Evolutionary conservation across 345 rosid species (phyloP).

Genomic region (Orychophragmus violaceus): DNA sequence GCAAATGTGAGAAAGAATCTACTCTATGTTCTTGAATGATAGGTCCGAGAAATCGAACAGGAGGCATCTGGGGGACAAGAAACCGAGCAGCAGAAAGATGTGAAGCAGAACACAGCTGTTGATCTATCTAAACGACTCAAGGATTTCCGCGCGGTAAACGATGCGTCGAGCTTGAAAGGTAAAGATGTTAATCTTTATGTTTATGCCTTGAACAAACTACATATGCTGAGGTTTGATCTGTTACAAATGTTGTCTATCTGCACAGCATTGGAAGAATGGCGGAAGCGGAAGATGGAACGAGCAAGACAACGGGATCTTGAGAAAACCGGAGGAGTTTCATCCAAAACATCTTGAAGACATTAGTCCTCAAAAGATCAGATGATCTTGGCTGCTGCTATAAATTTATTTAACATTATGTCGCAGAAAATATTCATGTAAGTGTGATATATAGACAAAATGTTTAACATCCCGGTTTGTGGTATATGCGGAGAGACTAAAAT

Average conservation of each 20-base stretch:
- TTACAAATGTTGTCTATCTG: background rate
- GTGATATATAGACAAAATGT: too few species aligned
- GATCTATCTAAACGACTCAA: slow-evolving; percentile 90
- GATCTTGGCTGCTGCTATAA: background rate
- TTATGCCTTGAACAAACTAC: background rate
- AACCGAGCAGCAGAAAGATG: slow-evolving; percentile 43
- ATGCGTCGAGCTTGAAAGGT: slow-evolving; percentile 80
- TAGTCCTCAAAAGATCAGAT: background rate
- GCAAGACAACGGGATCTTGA: slow-evolving; percentile 62
- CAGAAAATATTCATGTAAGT: too few species aligned
- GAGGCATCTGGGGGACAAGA: slow-evolving; percentile 51
- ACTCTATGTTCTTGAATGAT: background rate
- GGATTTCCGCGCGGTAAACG: slow-evolving; percentile 54
- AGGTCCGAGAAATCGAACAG: slow-evolving; percentile 87
- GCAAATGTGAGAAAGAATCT: background rate
- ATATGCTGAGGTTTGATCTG: background rate
- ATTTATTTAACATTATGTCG: too few species aligned
- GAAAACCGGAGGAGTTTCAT: slow-evolving; percentile 51
- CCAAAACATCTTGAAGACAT: slow-evolving; percentile 24
- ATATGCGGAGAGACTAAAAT: too few species aligned
- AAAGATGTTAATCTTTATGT: background rate
- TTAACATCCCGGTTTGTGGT: too few species aligned
- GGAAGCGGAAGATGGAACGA: slow-evolving; percentile 82
- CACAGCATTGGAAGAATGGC: slow-evolving; percentile 87
- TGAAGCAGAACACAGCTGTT: slow-evolving; percentile 44